A percentile compares a stretch with the other conserved stretches of the same genome.
phyloP scores from a whole-genome alignment of 108 stramenopile genomes.

The Fragilariopsis cylindrus region DNA sequence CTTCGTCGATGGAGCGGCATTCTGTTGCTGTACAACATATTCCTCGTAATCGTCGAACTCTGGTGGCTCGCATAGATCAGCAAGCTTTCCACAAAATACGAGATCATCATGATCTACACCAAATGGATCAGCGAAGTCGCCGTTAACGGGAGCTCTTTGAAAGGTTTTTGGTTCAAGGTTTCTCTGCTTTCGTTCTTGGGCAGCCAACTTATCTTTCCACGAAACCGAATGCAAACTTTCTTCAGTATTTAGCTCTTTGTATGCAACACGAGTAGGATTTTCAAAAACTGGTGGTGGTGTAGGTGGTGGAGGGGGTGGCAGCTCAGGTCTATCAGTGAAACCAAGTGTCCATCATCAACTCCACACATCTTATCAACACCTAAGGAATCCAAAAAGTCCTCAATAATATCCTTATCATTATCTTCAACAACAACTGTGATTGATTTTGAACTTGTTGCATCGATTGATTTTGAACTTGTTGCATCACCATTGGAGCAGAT shows the following conservation, averaged over 20 bases:
- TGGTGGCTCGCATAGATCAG: conserved; percentile 17
- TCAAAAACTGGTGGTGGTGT: not conserved
- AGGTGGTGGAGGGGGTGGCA: not conserved
- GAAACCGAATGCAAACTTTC: not conserved
- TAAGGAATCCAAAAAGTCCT: conserved; percentile 9
- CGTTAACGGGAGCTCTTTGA: not conserved
- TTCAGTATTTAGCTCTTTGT: not conserved
- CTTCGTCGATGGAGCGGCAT: no score
- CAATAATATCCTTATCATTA: conserved; percentile 1
- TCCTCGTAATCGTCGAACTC: not conserved
- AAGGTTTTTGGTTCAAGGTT: not conserved
- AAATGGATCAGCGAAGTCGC: not conserved
- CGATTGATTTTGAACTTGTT: no score
- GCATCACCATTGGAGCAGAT: no score
- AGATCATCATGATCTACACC: conserved; percentile 20
- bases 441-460: no score
- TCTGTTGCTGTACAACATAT: not conserved
- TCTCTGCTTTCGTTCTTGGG: not conserved
- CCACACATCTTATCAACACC: conserved; percentile 11
- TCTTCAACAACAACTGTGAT: not conserved
- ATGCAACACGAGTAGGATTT: conserved; percentile 1
- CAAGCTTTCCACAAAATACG: conserved; percentile 10
- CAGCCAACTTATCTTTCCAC: not conserved
- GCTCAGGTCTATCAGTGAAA: conserved; percentile 1
- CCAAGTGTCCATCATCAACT: conserved; percentile 13